Percentiles rank a stretch among this genome's conserved stretches.
These are phyloP conservation scores for Lachnellula arida DNA, from an alignment of 2,329 filamentous ascomycete genomes.

Conservation along the genomic window DNA sequence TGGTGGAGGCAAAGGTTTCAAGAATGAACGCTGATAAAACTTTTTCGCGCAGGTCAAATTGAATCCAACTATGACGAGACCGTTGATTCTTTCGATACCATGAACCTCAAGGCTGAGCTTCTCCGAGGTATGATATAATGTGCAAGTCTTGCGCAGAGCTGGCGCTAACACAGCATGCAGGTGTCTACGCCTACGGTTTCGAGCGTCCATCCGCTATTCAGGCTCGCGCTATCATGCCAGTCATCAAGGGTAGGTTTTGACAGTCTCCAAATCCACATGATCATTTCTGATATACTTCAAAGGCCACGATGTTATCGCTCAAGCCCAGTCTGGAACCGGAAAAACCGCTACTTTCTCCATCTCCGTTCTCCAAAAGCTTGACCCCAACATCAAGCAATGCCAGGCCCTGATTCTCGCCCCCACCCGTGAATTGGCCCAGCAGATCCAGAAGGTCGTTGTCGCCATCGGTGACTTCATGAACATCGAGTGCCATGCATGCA, in stretches of 20 bases:
- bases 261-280: neutral
- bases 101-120: conserved; percentile 95
- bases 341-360: conserved; percentile 99
- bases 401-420: conserved; percentile 97
- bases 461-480: conserved; percentile 99
- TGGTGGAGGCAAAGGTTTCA: conserved; percentile 3
- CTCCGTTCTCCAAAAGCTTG: conserved; percentile 97
- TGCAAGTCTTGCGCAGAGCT: conserved; percentile 6
- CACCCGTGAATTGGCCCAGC: conserved; percentile 96
- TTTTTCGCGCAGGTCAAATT: conserved; percentile 71
- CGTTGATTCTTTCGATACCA: conserved; percentile 97
- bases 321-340: conserved; percentile 99
- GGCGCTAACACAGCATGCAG: conserved; percentile 33
- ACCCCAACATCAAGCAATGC: conserved; percentile 89
- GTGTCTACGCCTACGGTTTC: conserved; percentile 99
- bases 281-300: conserved; percentile 14
- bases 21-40: conserved; percentile 21
- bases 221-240: conserved; percentile 99
- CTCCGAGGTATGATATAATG: conserved; percentile 68
- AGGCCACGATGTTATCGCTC: conserved; percentile 98
- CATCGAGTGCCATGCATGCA: conserved; percentile 98
- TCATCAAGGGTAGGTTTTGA: conserved; percentile 83
- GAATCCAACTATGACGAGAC: conserved; percentile 99
- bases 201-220: conserved; percentile 99
- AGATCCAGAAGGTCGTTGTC: conserved; percentile 99